Conservation (phyloP, 768 basidiomycete species). For the Suillus luteus region DNA sequence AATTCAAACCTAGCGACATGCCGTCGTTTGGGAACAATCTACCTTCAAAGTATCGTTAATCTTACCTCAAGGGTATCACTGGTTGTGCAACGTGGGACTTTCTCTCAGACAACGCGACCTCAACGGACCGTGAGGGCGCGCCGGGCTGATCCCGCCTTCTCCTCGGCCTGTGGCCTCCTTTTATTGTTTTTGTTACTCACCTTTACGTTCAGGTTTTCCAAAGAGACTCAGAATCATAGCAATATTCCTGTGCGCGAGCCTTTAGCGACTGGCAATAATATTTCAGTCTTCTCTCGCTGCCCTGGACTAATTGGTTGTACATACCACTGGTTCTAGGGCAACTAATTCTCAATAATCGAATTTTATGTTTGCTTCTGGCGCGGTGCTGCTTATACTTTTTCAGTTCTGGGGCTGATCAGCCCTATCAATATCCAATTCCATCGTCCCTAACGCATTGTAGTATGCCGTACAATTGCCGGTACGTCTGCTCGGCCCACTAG, state of each 20-base stretch:
- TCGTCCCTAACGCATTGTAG: neutral
- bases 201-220: neutral
- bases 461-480: conserved; percentile 2
- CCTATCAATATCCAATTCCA: neutral
- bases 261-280: neutral
- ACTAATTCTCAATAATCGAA: neutral
- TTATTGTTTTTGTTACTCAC: neutral
- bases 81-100: neutral
- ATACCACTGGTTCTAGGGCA: neutral
- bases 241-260: neutral
- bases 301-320: neutral
- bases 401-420: conserved; percentile 4
- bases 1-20: neutral
- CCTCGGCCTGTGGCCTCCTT: neutral
- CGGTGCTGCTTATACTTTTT: neutral
- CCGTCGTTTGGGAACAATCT: neutral
- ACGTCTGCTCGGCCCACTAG: neutral
- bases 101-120: neutral
- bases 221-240: neutral
- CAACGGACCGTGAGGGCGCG: neutral
- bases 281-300: neutral
- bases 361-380: neutral
- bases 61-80: neutral
- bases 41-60: neutral
- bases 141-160: neutral